Percentiles rank a stretch among this genome's conserved stretches.
Evolutionary conservation across 805 yeast genomes (phyloP).

Genomic region (Candida ipomoeae): DNA sequence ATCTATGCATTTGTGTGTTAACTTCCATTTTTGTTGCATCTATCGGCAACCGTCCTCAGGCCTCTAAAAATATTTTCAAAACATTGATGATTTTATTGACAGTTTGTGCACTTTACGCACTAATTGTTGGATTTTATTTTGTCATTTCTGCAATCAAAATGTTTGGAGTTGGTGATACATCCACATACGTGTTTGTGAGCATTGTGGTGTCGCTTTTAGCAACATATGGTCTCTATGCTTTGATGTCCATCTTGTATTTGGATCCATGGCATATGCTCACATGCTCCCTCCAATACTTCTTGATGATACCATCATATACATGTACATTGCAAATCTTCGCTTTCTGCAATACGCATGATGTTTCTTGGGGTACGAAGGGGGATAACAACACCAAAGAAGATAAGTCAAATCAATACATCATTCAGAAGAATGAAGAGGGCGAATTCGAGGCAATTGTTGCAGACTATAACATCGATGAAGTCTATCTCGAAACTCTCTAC

Average conservation of each 20-base stretch:
- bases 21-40: conserved; percentile 89
- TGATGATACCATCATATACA: conserved; percentile 86
- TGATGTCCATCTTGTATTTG: conserved; percentile 78
- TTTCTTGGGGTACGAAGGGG: conserved; percentile 99
- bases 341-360: conserved; percentile 96
- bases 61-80: conserved; percentile 77
- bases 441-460: conserved; percentile 74
- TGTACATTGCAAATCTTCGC: conserved; percentile 94
- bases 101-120: conserved; percentile 74
- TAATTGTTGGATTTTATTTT: conserved; percentile 78
- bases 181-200: conserved; percentile 57
- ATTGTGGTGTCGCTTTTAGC: conserved; percentile 81
- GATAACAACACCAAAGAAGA: conserved; percentile 65
- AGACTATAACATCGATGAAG: conserved; percentile 80
- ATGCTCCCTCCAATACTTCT: conserved; percentile 81
- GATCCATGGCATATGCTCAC: conserved; percentile 97
- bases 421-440: conserved; percentile 75
- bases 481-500: conserved; percentile 69
- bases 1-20: conserved; percentile 74
- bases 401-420: conserved; percentile 75
- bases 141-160: conserved; percentile 50
- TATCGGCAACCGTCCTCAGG: conserved; percentile 97
- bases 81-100: conserved; percentile 68
- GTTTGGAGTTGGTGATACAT: conserved; percentile 39
- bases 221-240: conserved; percentile 83